Evolutionary conservation across 1,284 basidiomycete species (phyloP).

Genomic region (Vanrija humicola): DNA sequence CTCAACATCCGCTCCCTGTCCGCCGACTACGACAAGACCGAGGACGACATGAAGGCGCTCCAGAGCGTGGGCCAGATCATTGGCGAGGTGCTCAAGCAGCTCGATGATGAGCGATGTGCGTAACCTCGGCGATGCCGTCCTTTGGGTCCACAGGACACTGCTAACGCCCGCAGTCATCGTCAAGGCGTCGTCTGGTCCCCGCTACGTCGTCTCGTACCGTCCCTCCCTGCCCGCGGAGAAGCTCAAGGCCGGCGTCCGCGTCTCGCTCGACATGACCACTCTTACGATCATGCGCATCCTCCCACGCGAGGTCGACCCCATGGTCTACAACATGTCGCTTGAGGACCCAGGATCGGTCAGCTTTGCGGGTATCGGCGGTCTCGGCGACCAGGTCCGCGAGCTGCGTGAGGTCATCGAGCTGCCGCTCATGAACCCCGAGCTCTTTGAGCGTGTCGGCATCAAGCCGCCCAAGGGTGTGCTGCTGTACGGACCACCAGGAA

Average conservation of each 20-base stretch:
- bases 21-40: slow-evolving; percentile 88
- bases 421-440: slow-evolving; percentile 89
- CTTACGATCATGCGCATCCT: slow-evolving; percentile 98
- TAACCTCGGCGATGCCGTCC: slow-evolving; percentile 12
- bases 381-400: slow-evolving; percentile 94
- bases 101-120: slow-evolving; percentile 96
- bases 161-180: slow-evolving; percentile 73
- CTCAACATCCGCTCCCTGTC: slow-evolving; percentile 72
- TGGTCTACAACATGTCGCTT: slow-evolving; percentile 99
- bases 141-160: not conserved
- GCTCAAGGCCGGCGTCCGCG: slow-evolving; percentile 89
- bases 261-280: slow-evolving; percentile 99
- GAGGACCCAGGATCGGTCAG: slow-evolving; percentile 94
- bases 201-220: slow-evolving; percentile 98
- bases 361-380: slow-evolving; percentile 95
- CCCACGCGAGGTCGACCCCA: slow-evolving; percentile 93
- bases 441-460: slow-evolving; percentile 92
- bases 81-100: slow-evolving; percentile 96
- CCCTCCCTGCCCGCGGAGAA: slow-evolving; percentile 87
- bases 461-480: slow-evolving; percentile 95
- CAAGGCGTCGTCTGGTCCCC: slow-evolving; percentile 95
- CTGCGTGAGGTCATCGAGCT: slow-evolving; percentile 96
- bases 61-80: slow-evolving; percentile 99
- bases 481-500: slow-evolving; percentile 93
- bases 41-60: slow-evolving; percentile 98